Evolutionary conservation across 768 basidiomycete genomes (phyloP).

Genomic region (Ramaria rubella): DNA sequence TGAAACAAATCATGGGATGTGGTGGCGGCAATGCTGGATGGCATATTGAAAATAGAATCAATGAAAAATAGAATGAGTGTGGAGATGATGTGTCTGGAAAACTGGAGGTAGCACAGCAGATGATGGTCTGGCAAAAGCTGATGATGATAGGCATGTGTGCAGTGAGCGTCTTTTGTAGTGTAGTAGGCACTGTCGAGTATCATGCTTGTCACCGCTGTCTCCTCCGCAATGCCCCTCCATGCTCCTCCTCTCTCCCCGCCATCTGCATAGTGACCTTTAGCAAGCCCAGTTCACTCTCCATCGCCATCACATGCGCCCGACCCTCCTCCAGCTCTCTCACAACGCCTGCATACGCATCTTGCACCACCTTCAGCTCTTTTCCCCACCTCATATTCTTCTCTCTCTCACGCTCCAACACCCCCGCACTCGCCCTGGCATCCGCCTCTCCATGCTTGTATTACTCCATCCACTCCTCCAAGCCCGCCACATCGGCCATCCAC

Average conservation of each 20-base stretch:
- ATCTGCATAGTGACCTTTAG: slow-evolving; percentile 40
- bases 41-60: no score
- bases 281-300: slow-evolving; percentile 56
- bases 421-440: background rate
- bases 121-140: no score
- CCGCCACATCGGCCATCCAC: slow-evolving; percentile 65
- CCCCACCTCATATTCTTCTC: slow-evolving; percentile 39
- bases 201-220: no score
- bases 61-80: no score
- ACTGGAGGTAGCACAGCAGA: no score
- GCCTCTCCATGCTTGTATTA: slow-evolving; percentile 29
- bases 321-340: slow-evolving; percentile 33
- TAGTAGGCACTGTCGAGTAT: no score
- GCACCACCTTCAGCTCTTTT: slow-evolving; percentile 59
- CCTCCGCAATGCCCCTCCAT: slow-evolving; percentile 30
- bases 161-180: no score
- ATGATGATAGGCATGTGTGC: no score
- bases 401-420: slow-evolving; percentile 42
- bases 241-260: slow-evolving; percentile 50
- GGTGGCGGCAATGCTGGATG: no score
- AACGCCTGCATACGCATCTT: slow-evolving; percentile 55
- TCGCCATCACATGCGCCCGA: slow-evolving; percentile 41
- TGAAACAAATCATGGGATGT: no score
- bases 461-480: slow-evolving; percentile 54
- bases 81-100: no score